Base-by-base conservation (phyloP, 345 rosid species). In the Eucalyptus albens region DNA sequence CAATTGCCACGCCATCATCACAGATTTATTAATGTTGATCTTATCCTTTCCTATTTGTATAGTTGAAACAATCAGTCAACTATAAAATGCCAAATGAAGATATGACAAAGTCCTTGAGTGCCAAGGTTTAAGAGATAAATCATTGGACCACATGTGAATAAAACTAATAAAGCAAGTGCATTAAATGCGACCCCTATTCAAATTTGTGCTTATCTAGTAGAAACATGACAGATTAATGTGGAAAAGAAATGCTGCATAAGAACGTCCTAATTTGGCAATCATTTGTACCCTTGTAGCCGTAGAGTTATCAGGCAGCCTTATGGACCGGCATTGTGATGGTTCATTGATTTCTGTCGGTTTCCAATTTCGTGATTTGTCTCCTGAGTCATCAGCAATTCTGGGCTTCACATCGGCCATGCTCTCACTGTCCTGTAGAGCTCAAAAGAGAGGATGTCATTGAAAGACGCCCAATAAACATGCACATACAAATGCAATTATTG, bases 281-380 rank as follows among this genome's bases (percentile, higher is more conserved):
- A 27, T 33, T n/a, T 42, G 44, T 44, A 97, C 99, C 97, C 94
- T 96, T 88, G 59, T 89, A 88, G 94, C 93, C 47, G 93, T 89
- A 87, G 93, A 89, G 91, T 88, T 93, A 89, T 96, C 97, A 40
- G 95, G 94, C 11, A 97, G 98, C 95, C 95, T 97, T 89, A 95
- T 86, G 65, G 98, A 94, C 50, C 93, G 95, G 69, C 97, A 95
- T 86, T 95, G 99, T 29, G 94, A 92, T 89, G 95, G 92, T 91
- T 97, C 96, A 91, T 91, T 96, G 90, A 97, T 95, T 95, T 96
- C 99, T 88, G 94, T 95, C 83, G 92, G 90, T 89, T 94, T 97
- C 96, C 98, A 94, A 86, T 92, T 93, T 90, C 95, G 93, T 72
- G 98, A 93, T 86, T 95, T 94, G 91, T 95, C 97, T 86, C 91